Evolutionary conservation across 495 filamentous ascomycete species (phyloP).

Genomic region (Penicillium canariense): DNA sequence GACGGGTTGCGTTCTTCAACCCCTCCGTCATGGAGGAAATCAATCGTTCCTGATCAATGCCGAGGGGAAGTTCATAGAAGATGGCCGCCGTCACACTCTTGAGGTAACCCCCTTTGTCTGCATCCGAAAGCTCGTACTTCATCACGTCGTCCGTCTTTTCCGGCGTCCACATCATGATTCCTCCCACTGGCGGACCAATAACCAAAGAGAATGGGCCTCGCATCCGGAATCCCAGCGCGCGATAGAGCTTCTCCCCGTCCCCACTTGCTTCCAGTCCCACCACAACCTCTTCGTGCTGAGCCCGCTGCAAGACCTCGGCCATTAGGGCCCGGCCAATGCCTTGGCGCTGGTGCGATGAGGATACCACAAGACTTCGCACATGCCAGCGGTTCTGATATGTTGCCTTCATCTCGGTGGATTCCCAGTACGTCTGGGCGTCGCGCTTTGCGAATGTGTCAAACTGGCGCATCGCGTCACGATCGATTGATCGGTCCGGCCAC

Average conservation of each 20-base stretch:
- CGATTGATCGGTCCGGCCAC: slow-evolving; percentile 9
- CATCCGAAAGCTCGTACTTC: slow-evolving; percentile 23
- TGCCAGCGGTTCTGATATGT: slow-evolving; percentile 12
- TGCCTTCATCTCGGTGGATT: neutral
- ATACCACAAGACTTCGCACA: slow-evolving; percentile 11
- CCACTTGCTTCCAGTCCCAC: slow-evolving; percentile 10
- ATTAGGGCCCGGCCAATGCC: slow-evolving; percentile 7
- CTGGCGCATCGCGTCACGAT: neutral
- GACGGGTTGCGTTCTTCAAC: slow-evolving; percentile 19
- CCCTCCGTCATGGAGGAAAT: slow-evolving; percentile 20
- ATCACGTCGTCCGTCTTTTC: neutral
- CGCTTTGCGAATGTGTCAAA: neutral
- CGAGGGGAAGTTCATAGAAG: slow-evolving; percentile 17
- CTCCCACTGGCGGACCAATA: neutral
- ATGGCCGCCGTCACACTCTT: slow-evolving; percentile 22
- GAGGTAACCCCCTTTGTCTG: slow-evolving; percentile 18
- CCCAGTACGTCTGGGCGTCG: slow-evolving; percentile 7
- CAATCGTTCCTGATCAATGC: slow-evolving; percentile 6
- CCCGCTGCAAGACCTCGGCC: neutral
- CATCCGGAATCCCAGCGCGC: slow-evolving; percentile 5
- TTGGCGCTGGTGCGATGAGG: slow-evolving; percentile 4
- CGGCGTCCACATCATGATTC: slow-evolving; percentile 11
- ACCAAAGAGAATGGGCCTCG: slow-evolving; percentile 9
- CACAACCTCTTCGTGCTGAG: neutral
- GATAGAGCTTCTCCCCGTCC: slow-evolving; percentile 13